Evolutionary conservation across 768 basidiomycete genomes (phyloP).

Genomic region (Podaxis mareebaensis): DNA sequence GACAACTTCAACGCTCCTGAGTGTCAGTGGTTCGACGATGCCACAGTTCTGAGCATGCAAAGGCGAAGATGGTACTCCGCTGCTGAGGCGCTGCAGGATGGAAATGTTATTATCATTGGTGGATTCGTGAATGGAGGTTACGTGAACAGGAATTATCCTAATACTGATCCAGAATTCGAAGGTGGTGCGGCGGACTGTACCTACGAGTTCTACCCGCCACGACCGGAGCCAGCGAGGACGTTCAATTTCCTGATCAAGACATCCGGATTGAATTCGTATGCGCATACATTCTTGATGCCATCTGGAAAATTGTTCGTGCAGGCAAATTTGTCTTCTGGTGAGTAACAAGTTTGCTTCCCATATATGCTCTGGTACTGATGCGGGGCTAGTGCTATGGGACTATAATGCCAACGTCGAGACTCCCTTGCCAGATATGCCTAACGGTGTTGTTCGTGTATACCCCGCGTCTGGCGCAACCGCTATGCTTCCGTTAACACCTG

Average conservation of each 20-base stretch:
- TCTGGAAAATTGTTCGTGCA: conserved; percentile 82
- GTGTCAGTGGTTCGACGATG: conserved; percentile 77
- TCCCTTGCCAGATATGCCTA: conserved; percentile 71
- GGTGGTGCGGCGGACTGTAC: conserved; percentile 81
- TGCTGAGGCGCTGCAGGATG: conserved; percentile 74
- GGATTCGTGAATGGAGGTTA: conserved; percentile 80
- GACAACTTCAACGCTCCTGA: conserved; percentile 47
- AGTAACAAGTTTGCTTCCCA: conserved; percentile 26
- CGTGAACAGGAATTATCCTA: conserved; percentile 74
- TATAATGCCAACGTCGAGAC: conserved; percentile 57
- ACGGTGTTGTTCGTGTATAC: conserved; percentile 76
- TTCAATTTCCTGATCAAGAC: conserved; percentile 73
- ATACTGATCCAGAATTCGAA: conserved; percentile 51
- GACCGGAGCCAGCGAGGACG: conserved; percentile 42
- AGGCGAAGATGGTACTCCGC: conserved; percentile 77
- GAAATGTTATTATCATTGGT: conserved; percentile 78
- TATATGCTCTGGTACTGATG: neutral
- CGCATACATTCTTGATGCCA: conserved; percentile 71
- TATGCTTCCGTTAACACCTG: conserved; percentile 90
- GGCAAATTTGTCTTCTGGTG: conserved; percentile 77
- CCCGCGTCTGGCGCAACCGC: conserved; percentile 87
- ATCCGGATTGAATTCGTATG: conserved; percentile 80
- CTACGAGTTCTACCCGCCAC: conserved; percentile 79
- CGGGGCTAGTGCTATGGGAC: conserved; percentile 47
- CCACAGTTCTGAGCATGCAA: conserved; percentile 62